Evolutionary conservation across 345 rosid genomes (phyloP).

Genomic region (thale cress (Arabidopsis thaliana)): DNA sequence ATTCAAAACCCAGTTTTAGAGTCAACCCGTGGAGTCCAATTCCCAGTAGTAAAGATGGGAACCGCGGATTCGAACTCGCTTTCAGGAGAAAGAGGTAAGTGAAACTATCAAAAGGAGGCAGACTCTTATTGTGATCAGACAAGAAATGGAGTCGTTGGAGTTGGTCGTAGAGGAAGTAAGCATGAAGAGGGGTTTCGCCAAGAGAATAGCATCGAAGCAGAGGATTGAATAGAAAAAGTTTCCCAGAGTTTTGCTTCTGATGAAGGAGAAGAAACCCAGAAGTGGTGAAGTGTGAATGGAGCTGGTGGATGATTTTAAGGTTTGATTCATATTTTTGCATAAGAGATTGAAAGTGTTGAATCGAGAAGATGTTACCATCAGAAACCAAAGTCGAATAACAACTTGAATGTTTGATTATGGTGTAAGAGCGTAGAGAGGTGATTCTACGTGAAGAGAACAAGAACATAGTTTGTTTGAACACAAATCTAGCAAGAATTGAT

Average conservation of each 20-base stretch:
- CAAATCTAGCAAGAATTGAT: neutral
- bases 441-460: constrained; percentile 16
- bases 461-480: constrained; percentile 18
- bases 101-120: constrained; percentile 63
- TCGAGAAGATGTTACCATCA: constrained; percentile 21
- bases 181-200: constrained; percentile 44
- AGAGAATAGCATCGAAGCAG: constrained; percentile 65
- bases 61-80: constrained; percentile 48
- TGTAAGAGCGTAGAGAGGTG: constrained; percentile 18
- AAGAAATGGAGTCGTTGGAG: constrained; percentile 46
- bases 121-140: constrained; percentile 26
- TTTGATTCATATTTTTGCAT: constrained; percentile 45
- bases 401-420: constrained; percentile 20
- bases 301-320: constrained; percentile 48
- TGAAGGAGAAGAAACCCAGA: constrained; percentile 45
- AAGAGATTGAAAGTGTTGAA: constrained; percentile 40
- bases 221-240: constrained; percentile 53
- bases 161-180: constrained; percentile 59
- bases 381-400: constrained; percentile 36
- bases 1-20: constrained; percentile 64
- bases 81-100: constrained; percentile 65
- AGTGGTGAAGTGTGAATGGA: constrained; percentile 54
- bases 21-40: constrained; percentile 63
- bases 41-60: constrained; percentile 45
- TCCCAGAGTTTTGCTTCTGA: constrained; percentile 28